Conservation (phyloP, 768 basidiomycete genomes). For the Termitomyces sp. region DNA sequence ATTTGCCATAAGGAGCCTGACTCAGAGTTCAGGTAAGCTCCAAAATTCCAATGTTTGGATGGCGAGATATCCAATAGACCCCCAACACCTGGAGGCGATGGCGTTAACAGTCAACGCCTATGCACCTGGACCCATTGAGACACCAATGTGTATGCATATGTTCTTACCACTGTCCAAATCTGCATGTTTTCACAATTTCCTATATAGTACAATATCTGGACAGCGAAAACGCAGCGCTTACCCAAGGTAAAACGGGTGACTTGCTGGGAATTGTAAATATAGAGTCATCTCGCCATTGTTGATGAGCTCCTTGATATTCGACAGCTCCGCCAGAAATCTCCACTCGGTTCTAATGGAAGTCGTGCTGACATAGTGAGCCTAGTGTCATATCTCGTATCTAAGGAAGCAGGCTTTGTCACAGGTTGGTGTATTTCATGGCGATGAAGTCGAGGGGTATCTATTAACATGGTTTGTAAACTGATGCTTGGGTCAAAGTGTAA, state of each 20-base stretch:
- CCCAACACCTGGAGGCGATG: slow-evolving; percentile 21
- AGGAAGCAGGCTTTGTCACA: slow-evolving; percentile 28
- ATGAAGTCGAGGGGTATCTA: not conserved
- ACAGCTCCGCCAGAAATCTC: slow-evolving; percentile 6
- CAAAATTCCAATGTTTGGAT: too few species aligned
- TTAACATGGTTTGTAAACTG: not conserved
- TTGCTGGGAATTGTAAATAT: not conserved
- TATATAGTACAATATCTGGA: slow-evolving; percentile 2
- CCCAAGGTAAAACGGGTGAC: slow-evolving; percentile 2
- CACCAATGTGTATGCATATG: slow-evolving; percentile 8
- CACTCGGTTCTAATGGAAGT: slow-evolving; percentile 10
- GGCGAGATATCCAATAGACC: not conserved
- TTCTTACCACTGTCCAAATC: not conserved
- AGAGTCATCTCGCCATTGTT: too few species aligned
- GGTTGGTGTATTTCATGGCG: not conserved
- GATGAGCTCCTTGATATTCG: not conserved
- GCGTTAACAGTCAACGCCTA: slow-evolving; percentile 40
- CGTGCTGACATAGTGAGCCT: slow-evolving; percentile 29
- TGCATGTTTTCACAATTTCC: not conserved
- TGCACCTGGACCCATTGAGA: slow-evolving; percentile 26
- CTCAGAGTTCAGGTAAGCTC: slow-evolving; percentile 31
- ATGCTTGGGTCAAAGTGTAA: not conserved
- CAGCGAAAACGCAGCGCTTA: not conserved
- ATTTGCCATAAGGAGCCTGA: slow-evolving; percentile 35
- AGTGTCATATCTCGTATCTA: slow-evolving; percentile 29